phyloP scores from a whole-genome alignment of 1,284 basidiomycete species.

The Clitocybe nebularis region DNA sequence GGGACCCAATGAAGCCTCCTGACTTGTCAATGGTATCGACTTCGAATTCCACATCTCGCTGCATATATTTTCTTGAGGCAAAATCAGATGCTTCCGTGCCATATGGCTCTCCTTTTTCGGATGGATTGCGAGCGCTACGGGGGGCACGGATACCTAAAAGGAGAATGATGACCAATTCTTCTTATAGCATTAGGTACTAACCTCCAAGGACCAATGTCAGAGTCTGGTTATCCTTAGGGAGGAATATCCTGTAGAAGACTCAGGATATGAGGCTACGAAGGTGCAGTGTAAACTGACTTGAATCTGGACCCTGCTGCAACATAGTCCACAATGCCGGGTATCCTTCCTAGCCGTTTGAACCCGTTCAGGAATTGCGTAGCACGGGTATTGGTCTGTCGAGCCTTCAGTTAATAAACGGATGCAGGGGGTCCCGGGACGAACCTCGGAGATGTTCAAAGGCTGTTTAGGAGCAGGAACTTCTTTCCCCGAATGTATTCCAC shows the following conservation, averaged over 20 bases:
- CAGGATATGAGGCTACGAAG: constrained; percentile 6
- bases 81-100: constrained; percentile 85
- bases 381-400: constrained; percentile 58
- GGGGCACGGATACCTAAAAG: constrained; percentile 76
- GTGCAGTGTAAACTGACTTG: constrained; percentile 53
- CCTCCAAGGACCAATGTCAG: constrained; percentile 87
- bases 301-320: constrained; percentile 92
- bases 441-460: constrained; percentile 87
- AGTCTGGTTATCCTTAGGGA: constrained; percentile 91
- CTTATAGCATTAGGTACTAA: constrained; percentile 26
- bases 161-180: constrained; percentile 1
- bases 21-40: constrained; percentile 90
- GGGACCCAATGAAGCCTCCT: constrained; percentile 91
- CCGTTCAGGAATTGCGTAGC: constrained; percentile 85
- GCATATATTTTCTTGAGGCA: constrained; percentile 79
- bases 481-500: constrained; percentile 92
- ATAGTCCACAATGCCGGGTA: constrained; percentile 89
- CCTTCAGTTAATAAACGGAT: constrained; percentile 8
- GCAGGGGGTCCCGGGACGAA: constrained; percentile 18
- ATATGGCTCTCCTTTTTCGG: constrained; percentile 89
- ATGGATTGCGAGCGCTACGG: constrained; percentile 73
- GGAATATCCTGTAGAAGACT: constrained; percentile 53
- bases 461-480: constrained; percentile 72
- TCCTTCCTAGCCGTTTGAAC: constrained; percentile 86
- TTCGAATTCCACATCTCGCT: constrained; percentile 93